Conservation (phyloP, 345 rosid genomes). For the Pelargonium nanum region DNA sequence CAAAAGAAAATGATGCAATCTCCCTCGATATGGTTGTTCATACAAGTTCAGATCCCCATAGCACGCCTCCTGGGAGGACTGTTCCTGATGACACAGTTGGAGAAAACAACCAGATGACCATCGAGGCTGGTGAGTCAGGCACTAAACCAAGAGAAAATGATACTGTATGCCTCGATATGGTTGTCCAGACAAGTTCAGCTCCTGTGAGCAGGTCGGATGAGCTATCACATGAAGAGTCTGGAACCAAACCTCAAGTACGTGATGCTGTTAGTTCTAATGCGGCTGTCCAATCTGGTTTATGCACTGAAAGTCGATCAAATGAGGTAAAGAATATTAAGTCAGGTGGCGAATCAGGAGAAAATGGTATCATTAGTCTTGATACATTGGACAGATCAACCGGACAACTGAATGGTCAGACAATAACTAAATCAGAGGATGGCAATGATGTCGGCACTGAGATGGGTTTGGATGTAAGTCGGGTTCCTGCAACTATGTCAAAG, state of each 20-base stretch:
- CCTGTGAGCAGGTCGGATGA: constrained; percentile 18
- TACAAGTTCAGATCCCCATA: constrained; percentile 14
- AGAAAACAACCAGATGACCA: neutral
- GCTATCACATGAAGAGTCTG: constrained; percentile 16
- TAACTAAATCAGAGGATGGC: neutral
- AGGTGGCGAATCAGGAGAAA: neutral
- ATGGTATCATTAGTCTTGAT: neutral
- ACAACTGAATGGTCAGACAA: neutral
- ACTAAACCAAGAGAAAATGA: constrained; percentile 19
- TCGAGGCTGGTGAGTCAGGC: constrained; percentile 11
- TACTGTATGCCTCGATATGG: constrained; percentile 5
- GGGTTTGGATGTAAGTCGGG: neutral
- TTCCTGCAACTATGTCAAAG: constrained; percentile 9
- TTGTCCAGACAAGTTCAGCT: constrained; percentile 4
- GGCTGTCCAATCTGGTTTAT: neutral
- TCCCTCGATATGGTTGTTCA: constrained; percentile 17
- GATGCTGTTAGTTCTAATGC: neutral
- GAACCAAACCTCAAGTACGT: neutral
- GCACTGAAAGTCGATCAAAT: neutral
- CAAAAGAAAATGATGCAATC: constrained; percentile 23
- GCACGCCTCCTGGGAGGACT: neutral
- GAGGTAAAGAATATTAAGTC: neutral
- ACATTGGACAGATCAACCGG: too few species aligned
- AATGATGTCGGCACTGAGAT: neutral
- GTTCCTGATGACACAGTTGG: neutral